Conservation (phyloP, 2,329 filamentous ascomycete species). For the Dactylonectria estremocensis region DNA sequence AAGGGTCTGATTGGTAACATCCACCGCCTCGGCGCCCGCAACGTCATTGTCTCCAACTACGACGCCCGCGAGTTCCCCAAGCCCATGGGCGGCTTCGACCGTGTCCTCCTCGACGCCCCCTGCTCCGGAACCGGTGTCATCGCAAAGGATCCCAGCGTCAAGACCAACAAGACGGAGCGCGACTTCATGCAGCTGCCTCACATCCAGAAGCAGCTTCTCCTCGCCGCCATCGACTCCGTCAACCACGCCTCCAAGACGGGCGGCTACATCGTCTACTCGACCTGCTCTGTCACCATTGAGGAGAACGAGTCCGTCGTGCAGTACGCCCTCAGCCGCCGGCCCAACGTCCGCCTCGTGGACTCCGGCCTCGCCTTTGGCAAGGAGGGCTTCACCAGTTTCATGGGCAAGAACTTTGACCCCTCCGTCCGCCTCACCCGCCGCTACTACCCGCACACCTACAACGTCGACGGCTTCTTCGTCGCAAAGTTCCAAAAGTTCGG, state of each 20-base stretch:
- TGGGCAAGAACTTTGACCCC: slow-evolving; percentile 92
- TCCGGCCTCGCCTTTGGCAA: slow-evolving; percentile 92
- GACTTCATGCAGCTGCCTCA: slow-evolving; percentile 96
- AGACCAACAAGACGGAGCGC: slow-evolving; percentile 97
- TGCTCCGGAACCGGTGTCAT: slow-evolving; percentile 99
- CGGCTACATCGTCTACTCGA: slow-evolving; percentile 96
- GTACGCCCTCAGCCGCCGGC: slow-evolving; percentile 91
- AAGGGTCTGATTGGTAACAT: slow-evolving; percentile 99
- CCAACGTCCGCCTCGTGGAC: slow-evolving; percentile 94
- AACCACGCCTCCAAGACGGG: slow-evolving; percentile 94
- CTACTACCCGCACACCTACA: slow-evolving; percentile 93
- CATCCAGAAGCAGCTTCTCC: slow-evolving; percentile 92
- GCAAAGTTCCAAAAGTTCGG: slow-evolving; percentile 96
- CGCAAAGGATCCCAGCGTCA: slow-evolving; percentile 95
- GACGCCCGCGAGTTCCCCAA: slow-evolving; percentile 95
- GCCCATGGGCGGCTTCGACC: slow-evolving; percentile 95
- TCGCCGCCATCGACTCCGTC: slow-evolving; percentile 94
- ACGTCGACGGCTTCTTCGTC: slow-evolving; percentile 98
- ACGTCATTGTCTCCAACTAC: slow-evolving; percentile 96
- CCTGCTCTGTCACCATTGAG: slow-evolving; percentile 93
- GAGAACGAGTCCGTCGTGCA: slow-evolving; percentile 93
- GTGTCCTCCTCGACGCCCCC: slow-evolving; percentile 93
- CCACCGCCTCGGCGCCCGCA: slow-evolving; percentile 92
- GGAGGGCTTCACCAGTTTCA: slow-evolving; percentile 91
- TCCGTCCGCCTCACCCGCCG: slow-evolving; percentile 86